Evolutionary conservation across 2,329 filamentous ascomycete genomes (phyloP).

Genomic region (Balansia obtecta): DNA sequence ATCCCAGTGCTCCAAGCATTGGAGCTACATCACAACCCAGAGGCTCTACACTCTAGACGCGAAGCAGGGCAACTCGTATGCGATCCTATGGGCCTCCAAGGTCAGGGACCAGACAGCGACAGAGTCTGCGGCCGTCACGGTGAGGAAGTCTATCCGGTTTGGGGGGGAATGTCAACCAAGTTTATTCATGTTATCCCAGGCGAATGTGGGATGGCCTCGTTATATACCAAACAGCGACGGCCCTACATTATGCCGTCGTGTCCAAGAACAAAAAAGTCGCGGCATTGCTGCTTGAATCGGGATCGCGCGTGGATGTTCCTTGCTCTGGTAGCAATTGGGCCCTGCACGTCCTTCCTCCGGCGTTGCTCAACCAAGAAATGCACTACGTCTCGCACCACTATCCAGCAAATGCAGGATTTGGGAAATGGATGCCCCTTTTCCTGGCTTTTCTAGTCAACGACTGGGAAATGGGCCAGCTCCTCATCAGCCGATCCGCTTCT

Average conservation of each 20-base stretch:
- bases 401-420: no score
- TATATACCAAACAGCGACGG: neutral
- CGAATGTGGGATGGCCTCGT: no score
- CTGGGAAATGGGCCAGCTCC: neutral
- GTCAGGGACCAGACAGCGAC: neutral
- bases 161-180: slow-evolving; percentile 2
- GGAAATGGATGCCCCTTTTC: slow-evolving; percentile 1
- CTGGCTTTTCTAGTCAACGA: neutral
- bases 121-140: neutral
- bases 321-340: neutral
- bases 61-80: neutral
- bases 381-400: neutral
- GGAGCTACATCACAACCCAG: neutral
- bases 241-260: slow-evolving; percentile 1
- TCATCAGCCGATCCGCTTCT: neutral
- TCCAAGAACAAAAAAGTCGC: neutral
- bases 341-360: neutral
- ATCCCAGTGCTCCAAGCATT: neutral
- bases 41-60: slow-evolving; percentile 1
- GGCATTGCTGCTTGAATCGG: neutral
- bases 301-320: neutral
- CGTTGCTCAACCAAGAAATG: neutral
- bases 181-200: neutral
- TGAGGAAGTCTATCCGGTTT: neutral
- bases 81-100: slow-evolving; percentile 3